Evolutionary conservation across 2,329 filamentous ascomycete species (phyloP), one percentile per base, ranked within the genome.

Genomic region (Penicillium occitanis): DNA sequence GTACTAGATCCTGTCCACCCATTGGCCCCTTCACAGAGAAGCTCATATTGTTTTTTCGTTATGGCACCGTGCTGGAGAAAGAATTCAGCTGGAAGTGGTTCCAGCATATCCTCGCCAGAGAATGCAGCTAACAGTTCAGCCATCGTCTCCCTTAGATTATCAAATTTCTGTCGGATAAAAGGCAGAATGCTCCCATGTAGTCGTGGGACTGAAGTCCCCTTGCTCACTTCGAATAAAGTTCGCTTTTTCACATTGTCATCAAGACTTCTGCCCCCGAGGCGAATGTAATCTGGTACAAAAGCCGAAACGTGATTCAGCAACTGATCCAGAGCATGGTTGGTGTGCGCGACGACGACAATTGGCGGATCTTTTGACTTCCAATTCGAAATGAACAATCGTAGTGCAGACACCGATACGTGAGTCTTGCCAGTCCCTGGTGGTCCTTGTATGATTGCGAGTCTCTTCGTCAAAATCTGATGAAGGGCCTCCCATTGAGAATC

Each of bases 291-390:
- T 0, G 79, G 76, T 70, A 90, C 88, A 70, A 90, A 90, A 5
- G 80, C 73, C 0, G 87, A 81, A 17, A 92, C 82, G 64, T 89
- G 86, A 0, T 80, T 79, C 0, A 97, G 81, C 0, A 97, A 81
- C 73, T 97, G 93, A 71, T 97, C 93, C 0, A 97, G 80, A 0
- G 93, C 93, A 76, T 97, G 92, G 67, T 97, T 97, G 0, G 93
- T 97, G 71, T 97, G 92, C 7, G 92, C 92, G 0, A 92, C 86
- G 3, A 97, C 83, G 22, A 97, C 83, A 35, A 97, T 88, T 0
- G 91, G 91, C 8, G 88, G 84, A 66, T 89, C 87, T 0, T 77
- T 81, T 1, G 73, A 71, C 1, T 75, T 74, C 72, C 86, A 83
- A 63, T 90, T 91, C 1, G 82, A 77, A 0, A 92, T 80, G 63